Evolutionary conservation across 352 stramenopile genomes (phyloP), one percentile per base, ranked within the genome.

Genomic region (Phytopythium kandeliae): DNA sequence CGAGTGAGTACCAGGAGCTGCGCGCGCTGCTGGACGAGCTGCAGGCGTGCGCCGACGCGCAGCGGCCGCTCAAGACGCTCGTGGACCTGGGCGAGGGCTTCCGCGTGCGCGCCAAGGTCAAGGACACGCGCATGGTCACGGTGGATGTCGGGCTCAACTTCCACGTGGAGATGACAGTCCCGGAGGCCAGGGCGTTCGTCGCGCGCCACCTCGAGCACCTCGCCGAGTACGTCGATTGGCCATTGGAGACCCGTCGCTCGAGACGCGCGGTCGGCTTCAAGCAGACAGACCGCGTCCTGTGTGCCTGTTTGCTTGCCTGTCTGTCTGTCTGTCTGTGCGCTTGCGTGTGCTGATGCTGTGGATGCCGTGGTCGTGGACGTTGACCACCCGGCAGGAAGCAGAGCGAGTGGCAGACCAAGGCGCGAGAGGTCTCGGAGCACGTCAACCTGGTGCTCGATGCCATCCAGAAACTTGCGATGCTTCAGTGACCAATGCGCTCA

Each of bases 81-180:
- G 55, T 92, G 71, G 76, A 92, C 51, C 40, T 92, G 9, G 81
- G 81, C 17, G 70, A 88, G 57, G 65, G 68, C 16, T 92, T 92
- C 63, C 69, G 84, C 42, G 74, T 92, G 51, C 81, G 74, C 43
- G 67, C 80, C 33, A 89, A 92, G 55, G 68, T 88, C 33, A 16
- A 55, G 0, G 70, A 89, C 57, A 59, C 71, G 56, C 71, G 71
- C 19, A 65, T 83, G 24, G 69, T 92, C 26, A 84, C 62, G 6
- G 72, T 92, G 22, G 80, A 88, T 49, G 63, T 92, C 28, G 80
- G 80, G 0, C 74, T 92, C 21, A 69, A 84, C 48, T 88, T 89
- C 51, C 74, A 89, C 60, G 78, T 75, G 38, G 78, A 92, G 58
- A 92, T 92, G 80, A 88, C 78, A 19, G 53, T 85, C 6, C 22